Base-by-base conservation (phyloP, 1,139 yeast species). In the Yamadazyma epiphylla region DNA sequence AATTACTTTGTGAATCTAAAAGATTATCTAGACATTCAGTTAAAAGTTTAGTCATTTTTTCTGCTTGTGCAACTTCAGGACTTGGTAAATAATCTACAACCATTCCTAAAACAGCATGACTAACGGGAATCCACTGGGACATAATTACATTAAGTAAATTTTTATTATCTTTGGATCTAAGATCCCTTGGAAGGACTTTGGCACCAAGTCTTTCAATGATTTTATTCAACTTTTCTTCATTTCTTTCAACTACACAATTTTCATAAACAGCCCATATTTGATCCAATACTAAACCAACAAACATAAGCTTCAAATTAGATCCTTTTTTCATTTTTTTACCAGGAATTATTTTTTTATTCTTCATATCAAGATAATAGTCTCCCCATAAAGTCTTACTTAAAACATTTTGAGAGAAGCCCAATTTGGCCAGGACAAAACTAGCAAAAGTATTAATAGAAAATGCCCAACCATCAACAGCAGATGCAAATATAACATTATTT, bases 381-480 rank as follows among this genome's bases (percentile, higher is more conserved):
- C 98, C 98, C 98, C 98, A 94, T 3, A 94, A 64, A n/a, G 91
- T 88, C 48, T 85, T 85, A 38, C 83, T 79, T 27, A 94, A 68
- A 34, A 78, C 87, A 20, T 76, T 74, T 38, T 88, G 79, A 39
- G 87, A 84, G 44, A 91, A 83, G 0, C 96, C 96, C 22, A 91
- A 64, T 48, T 87, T 88, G 23, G 78, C 76, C 59, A 83, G 94
- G 51, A 87, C 87, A 24, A 94, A 78, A 36, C 84, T 80, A 5
- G 96, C 86, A 59, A 91, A 84, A 37, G 94, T 95, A 36, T 85
- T 77, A 23, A 94, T 68, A 30, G 88, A 84, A 56, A 94, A 94
- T 1, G 97, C 98, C 98, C 98, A 94, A 4, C 97, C 97, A 57
- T 91, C 98, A 15, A 84, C 68, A 0, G 98, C 98, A 24, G 95